phyloP scores from a whole-genome alignment of 345 rosid species.

The Triadica sebifera region DNA sequence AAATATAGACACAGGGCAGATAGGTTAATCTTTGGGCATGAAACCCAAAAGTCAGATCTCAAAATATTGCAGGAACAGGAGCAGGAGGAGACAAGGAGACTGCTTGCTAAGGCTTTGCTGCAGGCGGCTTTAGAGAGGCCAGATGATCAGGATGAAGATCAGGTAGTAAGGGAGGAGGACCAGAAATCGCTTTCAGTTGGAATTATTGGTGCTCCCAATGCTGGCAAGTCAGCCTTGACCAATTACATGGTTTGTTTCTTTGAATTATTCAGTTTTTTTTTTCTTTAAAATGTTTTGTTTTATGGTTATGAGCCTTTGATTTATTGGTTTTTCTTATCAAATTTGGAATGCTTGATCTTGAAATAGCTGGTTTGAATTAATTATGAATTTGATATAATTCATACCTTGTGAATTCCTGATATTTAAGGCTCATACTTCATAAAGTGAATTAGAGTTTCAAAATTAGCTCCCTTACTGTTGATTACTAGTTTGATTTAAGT shows the following conservation, averaged over 20 bases:
- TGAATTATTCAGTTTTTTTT: not conserved
- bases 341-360: not conserved
- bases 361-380: too few relatives aligned
- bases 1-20: constrained; percentile 61
- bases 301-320: not conserved
- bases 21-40: constrained; percentile 44
- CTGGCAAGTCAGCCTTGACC: constrained; percentile 86
- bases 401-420: too few relatives aligned
- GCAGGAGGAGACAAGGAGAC: constrained; percentile 48
- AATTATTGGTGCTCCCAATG: constrained; percentile 92
- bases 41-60: constrained; percentile 32
- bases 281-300: not conserved
- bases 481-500: too few relatives aligned
- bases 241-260: constrained; percentile 63
- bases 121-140: constrained; percentile 66
- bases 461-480: too few relatives aligned
- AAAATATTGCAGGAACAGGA: constrained; percentile 35
- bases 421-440: too few relatives aligned
- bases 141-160: constrained; percentile 63
- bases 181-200: constrained; percentile 92
- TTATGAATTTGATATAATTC: too few relatives aligned
- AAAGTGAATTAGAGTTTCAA: too few relatives aligned
- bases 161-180: constrained; percentile 75
- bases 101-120: constrained; percentile 69
- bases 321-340: not conserved